These are phyloP conservation scores for Immersiporthe knoxdaviesiana DNA, from an alignment of 2,329 filamentous ascomycete genomes.

Conservation along the genomic window DNA sequence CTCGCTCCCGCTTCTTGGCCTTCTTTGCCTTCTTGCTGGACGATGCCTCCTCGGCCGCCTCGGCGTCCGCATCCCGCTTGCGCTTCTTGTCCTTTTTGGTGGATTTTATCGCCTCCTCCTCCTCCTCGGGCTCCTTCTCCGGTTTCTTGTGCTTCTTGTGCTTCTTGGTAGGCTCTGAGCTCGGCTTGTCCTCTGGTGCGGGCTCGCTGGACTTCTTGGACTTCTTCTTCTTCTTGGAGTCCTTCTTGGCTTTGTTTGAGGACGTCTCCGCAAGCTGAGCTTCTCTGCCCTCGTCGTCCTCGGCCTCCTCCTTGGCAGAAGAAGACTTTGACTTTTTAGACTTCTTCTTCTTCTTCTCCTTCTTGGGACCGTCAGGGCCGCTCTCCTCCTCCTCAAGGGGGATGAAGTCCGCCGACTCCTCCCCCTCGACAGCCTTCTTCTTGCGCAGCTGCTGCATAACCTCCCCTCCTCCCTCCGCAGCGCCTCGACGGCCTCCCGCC, in stretches of 20 bases:
- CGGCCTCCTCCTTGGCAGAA: slow-evolving; percentile 21
- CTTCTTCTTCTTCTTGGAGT: slow-evolving; percentile 10
- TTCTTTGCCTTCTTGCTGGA: slow-evolving; percentile 48
- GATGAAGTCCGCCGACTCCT: not conserved
- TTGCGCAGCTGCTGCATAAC: slow-evolving; percentile 1
- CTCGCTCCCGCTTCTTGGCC: slow-evolving; percentile 33
- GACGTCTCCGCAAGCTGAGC: not conserved
- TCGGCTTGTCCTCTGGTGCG: slow-evolving; percentile 39
- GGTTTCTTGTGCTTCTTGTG: slow-evolving; percentile 32
- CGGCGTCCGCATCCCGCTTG: slow-evolving; percentile 35
- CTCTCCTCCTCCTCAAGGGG: not conserved
- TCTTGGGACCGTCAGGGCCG: not conserved
- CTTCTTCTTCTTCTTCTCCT: slow-evolving; percentile 31
- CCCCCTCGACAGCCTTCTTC: no score
- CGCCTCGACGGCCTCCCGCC: slow-evolving; percentile 7
- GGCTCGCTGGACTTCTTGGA: slow-evolving; percentile 35
- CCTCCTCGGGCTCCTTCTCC: slow-evolving; percentile 35
- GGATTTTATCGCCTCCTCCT: slow-evolving; percentile 30
- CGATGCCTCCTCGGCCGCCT: slow-evolving; percentile 34
- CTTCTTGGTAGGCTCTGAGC: slow-evolving; percentile 33
- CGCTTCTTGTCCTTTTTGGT: slow-evolving; percentile 31
- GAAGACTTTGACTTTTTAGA: slow-evolving; percentile 37
- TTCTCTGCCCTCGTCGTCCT: not conserved
- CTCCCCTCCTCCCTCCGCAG: slow-evolving; percentile 9
- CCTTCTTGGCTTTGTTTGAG: slow-evolving; percentile 5